Base-by-base conservation (phyloP, 495 filamentous ascomycete species). In the Podospora anserina region DNA sequence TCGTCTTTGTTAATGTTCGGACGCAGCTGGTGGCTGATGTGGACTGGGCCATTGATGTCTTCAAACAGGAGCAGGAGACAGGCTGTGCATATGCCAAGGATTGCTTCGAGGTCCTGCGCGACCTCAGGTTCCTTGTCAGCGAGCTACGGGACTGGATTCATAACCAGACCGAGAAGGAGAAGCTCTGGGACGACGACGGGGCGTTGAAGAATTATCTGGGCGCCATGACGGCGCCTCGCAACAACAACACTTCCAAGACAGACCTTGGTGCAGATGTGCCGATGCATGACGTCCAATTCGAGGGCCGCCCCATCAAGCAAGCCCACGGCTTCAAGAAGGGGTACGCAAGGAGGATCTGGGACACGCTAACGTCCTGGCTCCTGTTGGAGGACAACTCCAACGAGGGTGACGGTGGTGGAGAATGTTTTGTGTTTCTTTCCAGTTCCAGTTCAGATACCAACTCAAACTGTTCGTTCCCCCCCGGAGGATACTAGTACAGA, bases 61-160 rank as follows among this genome's bases (percentile, higher is more conserved):
- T 79, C 49, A 67, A 75, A 18, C 27, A 16, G 4, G 78, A 78
- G 54, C 72, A 72, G 2, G 27, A 19, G 27, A 70, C 67, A 1
- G 75, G 72, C 49, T 75, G 66, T 66, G 69, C 63, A 20, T 78
- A 75, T 64, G 74, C 56, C 53, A 71, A 66, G 28, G 75, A 78
- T 44, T 79, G 75, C 57, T 26, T 57, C 9, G 64, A 28, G 13
- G 74, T 79, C 3, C 65, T 79, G 28, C 57, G 58, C 27, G 74
- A 78, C 56, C 62, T 79, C 20, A 49, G 56, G 16, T 61, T 44
- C 0, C 66, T 79, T 11, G 75, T 71, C 9, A n/a, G 64, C 2
- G 65, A 62, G 16, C 71, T 79, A 15, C 70, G 73, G 18, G 68
- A 63, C 5, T 55, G 69, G 5, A 75, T 77, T 28, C 71, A 67